Conservation (phyloP, 2,329 filamentous ascomycete species). For the Cercospora sesami region DNA sequence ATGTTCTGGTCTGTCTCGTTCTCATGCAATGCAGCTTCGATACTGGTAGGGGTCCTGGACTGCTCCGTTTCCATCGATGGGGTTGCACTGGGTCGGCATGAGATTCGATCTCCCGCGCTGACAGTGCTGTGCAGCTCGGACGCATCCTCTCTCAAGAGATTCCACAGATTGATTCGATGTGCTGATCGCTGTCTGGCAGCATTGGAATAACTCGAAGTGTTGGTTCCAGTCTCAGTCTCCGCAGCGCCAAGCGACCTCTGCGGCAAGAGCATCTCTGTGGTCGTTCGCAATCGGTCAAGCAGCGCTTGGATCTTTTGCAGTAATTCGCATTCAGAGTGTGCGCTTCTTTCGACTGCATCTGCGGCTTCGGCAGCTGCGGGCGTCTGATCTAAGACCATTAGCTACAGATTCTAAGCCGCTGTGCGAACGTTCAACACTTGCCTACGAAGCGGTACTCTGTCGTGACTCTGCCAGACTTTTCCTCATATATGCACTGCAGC, state of each 20-base stretch:
- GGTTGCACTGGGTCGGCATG: background rate
- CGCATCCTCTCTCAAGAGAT: constrained; percentile 7
- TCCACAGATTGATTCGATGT: background rate
- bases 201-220: background rate
- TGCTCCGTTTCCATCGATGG: background rate
- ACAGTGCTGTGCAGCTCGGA: constrained; percentile 6
- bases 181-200: background rate
- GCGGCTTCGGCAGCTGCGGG: background rate
- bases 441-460: constrained; percentile 25
- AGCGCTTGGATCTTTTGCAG: constrained; percentile 18
- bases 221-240: background rate
- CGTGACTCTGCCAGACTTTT: constrained; percentile 13
- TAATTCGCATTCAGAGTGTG: background rate
- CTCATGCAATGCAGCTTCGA: background rate
- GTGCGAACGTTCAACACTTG: constrained; percentile 3
- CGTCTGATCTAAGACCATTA: background rate
- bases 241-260: background rate
- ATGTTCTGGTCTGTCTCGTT: background rate
- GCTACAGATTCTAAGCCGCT: background rate
- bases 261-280: constrained; percentile 9
- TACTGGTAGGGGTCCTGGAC: background rate
- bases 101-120: background rate
- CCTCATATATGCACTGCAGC: constrained; percentile 23
- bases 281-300: constrained; percentile 18
- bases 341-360: background rate